Percentiles rank a stretch among this genome's conserved stretches.
phyloP scores from a whole-genome alignment of 495 filamentous ascomycete genomes.

The Penicillium riverlandense region DNA sequence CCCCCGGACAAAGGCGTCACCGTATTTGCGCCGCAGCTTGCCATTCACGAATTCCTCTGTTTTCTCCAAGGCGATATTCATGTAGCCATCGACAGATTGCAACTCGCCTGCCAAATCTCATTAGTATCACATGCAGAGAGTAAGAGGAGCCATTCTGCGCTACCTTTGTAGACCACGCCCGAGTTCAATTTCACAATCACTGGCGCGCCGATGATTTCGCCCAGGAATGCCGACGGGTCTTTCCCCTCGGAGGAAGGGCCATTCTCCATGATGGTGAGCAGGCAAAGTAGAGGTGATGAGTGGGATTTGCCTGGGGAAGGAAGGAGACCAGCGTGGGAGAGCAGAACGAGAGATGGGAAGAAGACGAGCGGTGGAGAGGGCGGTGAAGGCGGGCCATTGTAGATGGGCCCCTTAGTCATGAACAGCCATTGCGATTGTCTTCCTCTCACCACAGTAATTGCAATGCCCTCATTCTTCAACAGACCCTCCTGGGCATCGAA shows the following conservation, averaged over 20 bases:
- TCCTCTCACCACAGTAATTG: slow-evolving; percentile 3
- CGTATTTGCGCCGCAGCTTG: slow-evolving; percentile 69
- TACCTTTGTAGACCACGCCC: slow-evolving; percentile 92
- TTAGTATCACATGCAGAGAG: slow-evolving; percentile 1
- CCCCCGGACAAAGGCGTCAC: slow-evolving; percentile 92
- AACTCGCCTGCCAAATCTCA: slow-evolving; percentile 57
- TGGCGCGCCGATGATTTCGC: slow-evolving; percentile 83
- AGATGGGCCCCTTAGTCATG: too few relatives aligned
- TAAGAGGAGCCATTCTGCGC: not conserved
- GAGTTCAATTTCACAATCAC: slow-evolving; percentile 96
- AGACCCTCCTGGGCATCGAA: slow-evolving; percentile 52
- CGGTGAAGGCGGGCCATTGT: too few relatives aligned
- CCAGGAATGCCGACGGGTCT: slow-evolving; percentile 85
- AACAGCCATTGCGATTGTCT: too few relatives aligned
- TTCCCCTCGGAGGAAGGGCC: slow-evolving; percentile 59
- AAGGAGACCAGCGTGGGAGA: not conserved
- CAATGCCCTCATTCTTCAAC: slow-evolving; percentile 62
- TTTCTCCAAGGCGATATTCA: slow-evolving; percentile 97
- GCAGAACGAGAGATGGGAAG: too few relatives aligned
- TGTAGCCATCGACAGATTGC: slow-evolving; percentile 97
- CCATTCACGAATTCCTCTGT: slow-evolving; percentile 88
- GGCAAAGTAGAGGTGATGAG: too few relatives aligned
- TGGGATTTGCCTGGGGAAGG: not conserved
- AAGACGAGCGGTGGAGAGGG: too few relatives aligned
- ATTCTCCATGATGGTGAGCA: slow-evolving; percentile 58